Percentiles rank a stretch among this genome's conserved stretches.
Evolutionary conservation across 1,284 basidiomycete species (phyloP).

Genomic region (Leccinum subrobustum): DNA sequence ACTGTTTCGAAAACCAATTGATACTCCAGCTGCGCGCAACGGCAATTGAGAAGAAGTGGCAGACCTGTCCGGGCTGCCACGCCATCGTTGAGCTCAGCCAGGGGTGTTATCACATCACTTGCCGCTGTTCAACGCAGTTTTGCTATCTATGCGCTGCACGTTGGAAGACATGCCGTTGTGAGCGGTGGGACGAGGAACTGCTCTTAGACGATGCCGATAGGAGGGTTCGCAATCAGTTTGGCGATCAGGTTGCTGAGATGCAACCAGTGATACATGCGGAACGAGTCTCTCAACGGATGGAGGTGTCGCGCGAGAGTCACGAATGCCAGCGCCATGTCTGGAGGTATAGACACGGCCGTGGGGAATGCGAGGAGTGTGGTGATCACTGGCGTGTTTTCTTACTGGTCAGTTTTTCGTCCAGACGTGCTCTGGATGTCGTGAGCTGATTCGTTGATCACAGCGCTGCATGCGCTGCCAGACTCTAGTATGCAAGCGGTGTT

Average conservation of each 20-base stretch:
- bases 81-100: conserved; percentile 40
- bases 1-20: conserved; percentile 24
- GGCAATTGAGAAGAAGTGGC: conserved; percentile 37
- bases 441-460: conserved; percentile 21
- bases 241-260: conserved; percentile 6
- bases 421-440: neutral
- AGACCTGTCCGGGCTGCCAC: conserved; percentile 41
- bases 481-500: conserved; percentile 33
- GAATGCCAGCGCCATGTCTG: conserved; percentile 31
- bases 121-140: conserved; percentile 42
- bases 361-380: conserved; percentile 35
- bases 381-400: conserved; percentile 27
- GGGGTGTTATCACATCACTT: conserved; percentile 47
- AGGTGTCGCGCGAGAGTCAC: conserved; percentile 30
- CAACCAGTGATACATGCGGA: conserved; percentile 18
- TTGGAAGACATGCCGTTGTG: conserved; percentile 42
- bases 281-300: conserved; percentile 20
- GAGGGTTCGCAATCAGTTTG: conserved; percentile 29
- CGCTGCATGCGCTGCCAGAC: conserved; percentile 33
- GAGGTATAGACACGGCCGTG: conserved; percentile 30
- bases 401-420: conserved; percentile 29
- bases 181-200: conserved; percentile 39
- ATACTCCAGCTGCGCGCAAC: conserved; percentile 31
- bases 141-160: conserved; percentile 42
- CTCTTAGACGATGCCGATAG: conserved; percentile 35